Evolutionary conservation across 2,329 filamentous ascomycete genomes (phyloP).

Genomic region (Dactylonectria estremocensis): DNA sequence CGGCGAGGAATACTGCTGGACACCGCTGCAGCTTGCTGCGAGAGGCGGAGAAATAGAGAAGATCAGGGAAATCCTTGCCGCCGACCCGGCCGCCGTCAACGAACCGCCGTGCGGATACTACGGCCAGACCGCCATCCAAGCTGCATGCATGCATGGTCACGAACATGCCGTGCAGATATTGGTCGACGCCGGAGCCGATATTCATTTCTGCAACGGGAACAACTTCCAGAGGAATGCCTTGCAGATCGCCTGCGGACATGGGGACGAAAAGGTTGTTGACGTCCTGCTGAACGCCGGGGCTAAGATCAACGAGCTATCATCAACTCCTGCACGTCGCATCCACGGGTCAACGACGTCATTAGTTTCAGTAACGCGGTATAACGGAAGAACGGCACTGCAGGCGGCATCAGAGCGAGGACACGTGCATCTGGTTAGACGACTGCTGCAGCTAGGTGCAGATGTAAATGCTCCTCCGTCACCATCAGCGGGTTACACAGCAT

Average conservation of each 20-base stretch:
- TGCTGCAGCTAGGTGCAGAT: constrained; percentile 1
- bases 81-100: constrained; percentile 1
- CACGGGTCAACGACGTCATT: background rate
- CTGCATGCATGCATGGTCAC: constrained; percentile 9
- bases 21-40: background rate
- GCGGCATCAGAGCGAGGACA: constrained; percentile 6
- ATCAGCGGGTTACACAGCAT: background rate
- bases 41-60: constrained; percentile 7
- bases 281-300: background rate
- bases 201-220: constrained; percentile 5
- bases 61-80: constrained; percentile 1
- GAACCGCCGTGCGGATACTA: background rate
- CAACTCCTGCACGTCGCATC: constrained; percentile 1
- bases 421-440: background rate
- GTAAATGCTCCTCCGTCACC: constrained; percentile 8
- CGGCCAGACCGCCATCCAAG: constrained; percentile 1
- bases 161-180: background rate
- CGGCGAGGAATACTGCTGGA: constrained; percentile 10
- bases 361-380: constrained; percentile 4
- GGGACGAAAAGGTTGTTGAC: background rate
- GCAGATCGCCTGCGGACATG: background rate
- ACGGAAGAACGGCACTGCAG: constrained; percentile 10
- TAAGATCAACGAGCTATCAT: constrained; percentile 2
- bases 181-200: constrained; percentile 1
- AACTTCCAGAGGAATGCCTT: constrained; percentile 8